Conservation (phyloP, 2,329 filamentous ascomycete genomes). For the Scedosporium boydii region DNA sequence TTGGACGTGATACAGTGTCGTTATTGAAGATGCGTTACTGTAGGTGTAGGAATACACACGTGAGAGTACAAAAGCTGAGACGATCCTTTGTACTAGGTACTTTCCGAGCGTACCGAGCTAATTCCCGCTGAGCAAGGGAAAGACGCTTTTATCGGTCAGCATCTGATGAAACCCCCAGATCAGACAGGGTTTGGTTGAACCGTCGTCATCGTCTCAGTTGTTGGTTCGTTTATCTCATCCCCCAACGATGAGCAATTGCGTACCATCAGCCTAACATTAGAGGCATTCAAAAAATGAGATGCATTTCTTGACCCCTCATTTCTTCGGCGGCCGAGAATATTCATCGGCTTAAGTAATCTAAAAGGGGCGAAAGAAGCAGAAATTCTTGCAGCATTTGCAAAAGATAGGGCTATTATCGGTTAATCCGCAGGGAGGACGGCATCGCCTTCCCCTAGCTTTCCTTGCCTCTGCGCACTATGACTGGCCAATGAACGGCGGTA, state of each 20-base stretch:
- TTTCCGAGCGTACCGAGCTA: not conserved
- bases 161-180: conserved; percentile 1
- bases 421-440: not conserved
- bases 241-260: not conserved
- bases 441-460: not conserved
- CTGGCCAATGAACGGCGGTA: conserved; percentile 2
- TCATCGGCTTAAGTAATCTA: not conserved
- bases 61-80: conserved; percentile 2
- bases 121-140: not conserved
- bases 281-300: not conserved
- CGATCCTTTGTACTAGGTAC: not conserved
- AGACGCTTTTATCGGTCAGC: not conserved
- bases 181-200: not conserved
- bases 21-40: not conserved
- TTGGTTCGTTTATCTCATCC: not conserved
- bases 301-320: not conserved
- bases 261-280: not conserved
- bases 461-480: not conserved
- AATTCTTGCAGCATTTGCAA: not conserved
- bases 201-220: not conserved
- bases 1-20: not conserved
- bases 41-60: not conserved
- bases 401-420: conserved; percentile 2
- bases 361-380: not conserved
- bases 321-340: not conserved